Conservation (phyloP, 2,329 filamentous ascomycete species). For the Talaromyces marneffei region DNA sequence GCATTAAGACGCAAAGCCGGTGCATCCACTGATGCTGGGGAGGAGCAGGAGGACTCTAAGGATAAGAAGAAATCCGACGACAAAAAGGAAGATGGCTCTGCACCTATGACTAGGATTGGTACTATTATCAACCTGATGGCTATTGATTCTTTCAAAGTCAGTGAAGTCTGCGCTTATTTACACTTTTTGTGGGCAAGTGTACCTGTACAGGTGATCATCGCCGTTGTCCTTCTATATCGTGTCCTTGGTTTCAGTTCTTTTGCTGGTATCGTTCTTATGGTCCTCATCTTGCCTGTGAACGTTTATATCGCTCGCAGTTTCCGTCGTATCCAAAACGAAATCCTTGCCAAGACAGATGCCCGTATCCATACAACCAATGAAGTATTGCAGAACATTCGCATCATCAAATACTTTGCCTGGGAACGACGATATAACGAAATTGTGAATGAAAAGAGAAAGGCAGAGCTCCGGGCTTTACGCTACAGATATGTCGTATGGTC, state of each 20-base stretch:
- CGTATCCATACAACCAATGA: conserved; percentile 96
- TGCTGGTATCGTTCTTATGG: conserved; percentile 86
- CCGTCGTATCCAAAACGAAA: conserved; percentile 77
- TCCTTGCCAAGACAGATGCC: conserved; percentile 89
- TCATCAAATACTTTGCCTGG: conserved; percentile 99
- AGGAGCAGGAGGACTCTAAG: conserved; percentile 45
- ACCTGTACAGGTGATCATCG: conserved; percentile 78
- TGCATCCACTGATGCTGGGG: conserved; percentile 67
- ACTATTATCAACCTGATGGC: conserved; percentile 99
- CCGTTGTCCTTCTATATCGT: conserved; percentile 74
- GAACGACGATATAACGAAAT: conserved; percentile 81
- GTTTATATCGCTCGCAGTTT: conserved; percentile 83
- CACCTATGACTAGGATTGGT: conserved; percentile 77
- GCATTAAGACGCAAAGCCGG: conserved; percentile 85
- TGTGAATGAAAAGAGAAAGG: conserved; percentile 79
- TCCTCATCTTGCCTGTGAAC: conserved; percentile 81
- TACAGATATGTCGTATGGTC: conserved; percentile 88
- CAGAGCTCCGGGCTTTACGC: conserved; percentile 72
- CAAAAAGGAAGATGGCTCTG: conserved; percentile 40
- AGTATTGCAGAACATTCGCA: conserved; percentile 91
- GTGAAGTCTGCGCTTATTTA: conserved; percentile 87
- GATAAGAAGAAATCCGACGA: conserved; percentile 35
- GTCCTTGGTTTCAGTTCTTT: conserved; percentile 92
- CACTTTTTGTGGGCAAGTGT: conserved; percentile 93
- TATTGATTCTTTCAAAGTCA: conserved; percentile 97